Evolutionary conservation across 306 rosid species (phyloP).

Genomic region (Fragaria ananassa): DNA sequence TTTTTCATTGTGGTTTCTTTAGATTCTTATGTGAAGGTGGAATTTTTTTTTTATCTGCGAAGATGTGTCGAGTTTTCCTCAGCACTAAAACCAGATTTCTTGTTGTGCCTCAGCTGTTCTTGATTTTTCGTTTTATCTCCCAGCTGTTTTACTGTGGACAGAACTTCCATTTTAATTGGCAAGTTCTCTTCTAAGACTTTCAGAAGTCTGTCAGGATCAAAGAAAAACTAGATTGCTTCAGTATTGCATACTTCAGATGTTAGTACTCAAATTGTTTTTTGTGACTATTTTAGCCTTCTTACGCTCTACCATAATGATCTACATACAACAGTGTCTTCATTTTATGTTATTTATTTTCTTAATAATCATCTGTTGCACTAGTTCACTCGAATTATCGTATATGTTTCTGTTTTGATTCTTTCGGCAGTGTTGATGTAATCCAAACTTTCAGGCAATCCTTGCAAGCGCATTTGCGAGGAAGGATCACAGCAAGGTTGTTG

Average conservation of each 20-base stretch:
- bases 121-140: not conserved
- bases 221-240: not conserved
- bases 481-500: slow-evolving; percentile 57
- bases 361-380: not conserved
- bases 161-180: not conserved
- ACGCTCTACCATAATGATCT: not conserved
- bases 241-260: not conserved
- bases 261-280: not conserved
- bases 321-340: not conserved
- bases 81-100: not conserved
- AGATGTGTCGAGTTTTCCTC: not conserved
- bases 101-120: not conserved
- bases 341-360: not conserved
- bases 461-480: slow-evolving; percentile 86
- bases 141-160: not conserved
- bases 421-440: not conserved
- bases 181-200: not conserved
- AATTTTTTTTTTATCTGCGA: not conserved
- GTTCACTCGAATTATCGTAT: not conserved
- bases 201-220: not conserved
- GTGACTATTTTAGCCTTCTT: not conserved
- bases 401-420: not conserved
- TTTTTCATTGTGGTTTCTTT: not conserved
- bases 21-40: not conserved
- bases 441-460: slow-evolving; percentile 64